Base-by-base conservation (phyloP, 345 rosid genomes). In the Populus pruinosa region DNA sequence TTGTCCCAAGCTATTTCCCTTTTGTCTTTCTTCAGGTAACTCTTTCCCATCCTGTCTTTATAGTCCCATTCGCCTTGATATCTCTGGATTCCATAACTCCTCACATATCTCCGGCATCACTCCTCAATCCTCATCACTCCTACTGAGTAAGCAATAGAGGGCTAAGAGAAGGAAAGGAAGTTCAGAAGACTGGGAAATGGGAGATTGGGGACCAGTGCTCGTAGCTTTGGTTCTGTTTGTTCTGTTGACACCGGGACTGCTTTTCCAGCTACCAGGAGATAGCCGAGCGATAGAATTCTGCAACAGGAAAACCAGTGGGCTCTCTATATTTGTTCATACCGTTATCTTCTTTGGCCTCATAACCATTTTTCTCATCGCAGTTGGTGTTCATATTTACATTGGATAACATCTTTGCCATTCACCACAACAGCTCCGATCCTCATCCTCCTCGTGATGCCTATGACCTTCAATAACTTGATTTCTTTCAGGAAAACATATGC, bases 191-290 rank as follows among this genome's bases (percentile, higher is more conserved):
- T 16, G 25, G 21, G 12, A 25, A 39, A 78, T 71, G 80, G 80
- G 67, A n/a, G 77, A 55, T 14, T 78, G 81, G 81, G 76, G 73
- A 7, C 62, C 77, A 18, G 81, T 78, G 31, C 62, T 78, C 4
- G 41, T 55, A 9, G 72, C 72, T 2, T 50, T 72, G 59, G 47
- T 55, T 50, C 77, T 78, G 59, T 72, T 78, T 18, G 71, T 72
- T 20, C 43, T 78, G 31, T 12, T 72, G 23, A 72, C 71, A 5
- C 36, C 77, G 9, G 68, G 68, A 2, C 39, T 71, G 35, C 25
- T 78, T 49, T 78, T 71, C 29, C 76, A 78, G 67, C 67, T 78
- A 4, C 72, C 72, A 25, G 72, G 76, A 1, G 65, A 71, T 2
- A 41, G 72, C 53, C 27, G 77, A 67, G 76, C 39, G 76, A 70